Conservation (phyloP, 768 basidiomycete genomes). For the Mycena vulgaris region DNA sequence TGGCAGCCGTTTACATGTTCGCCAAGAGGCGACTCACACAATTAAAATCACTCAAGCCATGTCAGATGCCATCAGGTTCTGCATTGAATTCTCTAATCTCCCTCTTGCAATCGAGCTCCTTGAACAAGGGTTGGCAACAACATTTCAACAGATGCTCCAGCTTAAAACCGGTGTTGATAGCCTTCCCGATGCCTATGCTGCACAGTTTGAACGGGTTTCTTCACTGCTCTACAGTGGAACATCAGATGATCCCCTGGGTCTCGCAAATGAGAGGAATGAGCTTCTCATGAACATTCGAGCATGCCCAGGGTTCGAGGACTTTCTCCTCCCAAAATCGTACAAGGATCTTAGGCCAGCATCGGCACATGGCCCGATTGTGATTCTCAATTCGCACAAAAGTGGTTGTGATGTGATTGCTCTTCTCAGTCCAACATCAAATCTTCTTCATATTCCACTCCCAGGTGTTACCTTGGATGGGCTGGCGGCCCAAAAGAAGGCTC, state of each 20-base stretch:
- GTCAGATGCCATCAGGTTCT: neutral
- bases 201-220: neutral
- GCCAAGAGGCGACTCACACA: neutral
- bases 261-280: neutral
- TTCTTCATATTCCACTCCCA: neutral
- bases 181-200: neutral
- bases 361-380: neutral
- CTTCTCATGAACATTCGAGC: neutral
- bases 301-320: neutral
- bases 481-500: neutral
- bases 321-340: neutral
- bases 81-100: neutral
- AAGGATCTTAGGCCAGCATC: neutral
- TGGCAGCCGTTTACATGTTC: neutral
- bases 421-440: neutral
- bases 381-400: neutral
- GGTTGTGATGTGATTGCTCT: neutral
- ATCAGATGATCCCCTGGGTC: neutral
- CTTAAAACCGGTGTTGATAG: neutral
- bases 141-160: conserved; percentile 4
- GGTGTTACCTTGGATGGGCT: neutral
- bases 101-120: neutral
- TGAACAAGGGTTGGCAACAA: conserved; percentile 14
- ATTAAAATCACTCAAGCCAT: neutral
- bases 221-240: neutral